phyloP scores from a whole-genome alignment of 2,329 filamentous ascomycete genomes.

The Talaromyces verruculosus region DNA sequence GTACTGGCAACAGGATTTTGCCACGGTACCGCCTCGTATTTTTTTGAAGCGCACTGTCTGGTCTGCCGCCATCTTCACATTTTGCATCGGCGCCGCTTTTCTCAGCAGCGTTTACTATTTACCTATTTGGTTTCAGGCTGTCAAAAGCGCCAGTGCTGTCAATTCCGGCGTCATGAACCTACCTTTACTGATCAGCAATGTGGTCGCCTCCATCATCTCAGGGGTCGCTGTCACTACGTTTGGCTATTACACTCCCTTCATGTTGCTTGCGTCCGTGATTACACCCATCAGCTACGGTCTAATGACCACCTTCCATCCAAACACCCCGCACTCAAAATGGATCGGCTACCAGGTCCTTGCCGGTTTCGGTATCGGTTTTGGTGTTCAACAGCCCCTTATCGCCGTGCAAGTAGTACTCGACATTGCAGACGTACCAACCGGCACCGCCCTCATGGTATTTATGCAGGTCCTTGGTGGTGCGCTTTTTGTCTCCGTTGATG shows the following conservation, averaged over 20 bases:
- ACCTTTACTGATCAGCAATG: constrained; percentile 39
- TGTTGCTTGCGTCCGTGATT: constrained; percentile 30
- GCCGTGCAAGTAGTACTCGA: constrained; percentile 28
- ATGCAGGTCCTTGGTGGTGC: constrained; percentile 28
- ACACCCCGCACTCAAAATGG: constrained; percentile 25
- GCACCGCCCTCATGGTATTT: constrained; percentile 29
- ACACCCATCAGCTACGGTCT: constrained; percentile 33
- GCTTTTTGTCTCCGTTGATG: constrained; percentile 32
- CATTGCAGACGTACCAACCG: constrained; percentile 30
- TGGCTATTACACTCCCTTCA: constrained; percentile 32
- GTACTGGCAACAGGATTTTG: constrained; percentile 33
- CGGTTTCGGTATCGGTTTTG: constrained; percentile 26
- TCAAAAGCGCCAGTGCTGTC: constrained; percentile 36
- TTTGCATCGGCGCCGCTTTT: constrained; percentile 23
- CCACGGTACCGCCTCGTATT: constrained; percentile 48
- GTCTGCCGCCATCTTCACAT: constrained; percentile 44
- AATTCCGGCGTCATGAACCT: constrained; percentile 44
- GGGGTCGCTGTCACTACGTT: constrained; percentile 31
- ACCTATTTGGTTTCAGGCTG: constrained; percentile 47
- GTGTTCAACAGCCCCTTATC: constrained; percentile 24
- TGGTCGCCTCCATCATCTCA: constrained; percentile 31
- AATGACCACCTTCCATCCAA: constrained; percentile 34
- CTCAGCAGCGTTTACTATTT: constrained; percentile 44
- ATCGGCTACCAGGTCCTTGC: constrained; percentile 30
- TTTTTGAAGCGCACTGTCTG: constrained; percentile 47